Evolutionary conservation across 2,329 filamentous ascomycete species (phyloP).

Genomic region (Diplodia scrobiculata): DNA sequence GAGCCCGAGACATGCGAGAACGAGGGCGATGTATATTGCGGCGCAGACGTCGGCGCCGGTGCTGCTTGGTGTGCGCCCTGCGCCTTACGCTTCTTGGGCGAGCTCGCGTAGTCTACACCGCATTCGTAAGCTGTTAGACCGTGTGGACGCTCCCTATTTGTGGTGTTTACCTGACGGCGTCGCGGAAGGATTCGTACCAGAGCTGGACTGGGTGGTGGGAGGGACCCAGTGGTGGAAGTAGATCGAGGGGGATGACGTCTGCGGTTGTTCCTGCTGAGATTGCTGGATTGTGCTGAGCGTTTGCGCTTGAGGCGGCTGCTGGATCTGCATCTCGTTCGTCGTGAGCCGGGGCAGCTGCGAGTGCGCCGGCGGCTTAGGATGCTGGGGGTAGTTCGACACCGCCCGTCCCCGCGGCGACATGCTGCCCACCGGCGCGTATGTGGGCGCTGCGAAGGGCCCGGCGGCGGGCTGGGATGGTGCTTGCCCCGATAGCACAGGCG

Average conservation of each 20-base stretch:
- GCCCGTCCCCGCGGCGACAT: constrained; percentile 43
- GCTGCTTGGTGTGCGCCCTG: constrained; percentile 55
- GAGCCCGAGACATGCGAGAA: constrained; percentile 28
- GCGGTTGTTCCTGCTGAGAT: constrained; percentile 61
- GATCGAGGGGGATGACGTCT: constrained; percentile 69
- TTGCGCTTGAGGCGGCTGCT: constrained; percentile 49
- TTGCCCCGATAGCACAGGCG: constrained; percentile 45
- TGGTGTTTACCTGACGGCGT: constrained; percentile 68
- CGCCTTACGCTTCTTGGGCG: constrained; percentile 83
- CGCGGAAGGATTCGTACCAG: constrained; percentile 65
- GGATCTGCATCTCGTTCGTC: constrained; percentile 56
- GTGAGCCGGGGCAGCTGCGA: constrained; percentile 55
- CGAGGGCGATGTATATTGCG: constrained; percentile 44
- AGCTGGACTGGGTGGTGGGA: constrained; percentile 65
- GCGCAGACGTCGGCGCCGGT: constrained; percentile 55
- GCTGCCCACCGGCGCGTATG: constrained; percentile 37
- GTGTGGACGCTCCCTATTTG: constrained; percentile 40
- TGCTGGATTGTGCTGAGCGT: constrained; percentile 49
- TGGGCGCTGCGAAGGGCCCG: constrained; percentile 45
- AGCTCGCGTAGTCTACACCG: constrained; percentile 67
- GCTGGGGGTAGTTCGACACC: constrained; percentile 39
- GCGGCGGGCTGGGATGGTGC: constrained; percentile 43
- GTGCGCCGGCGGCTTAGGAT: constrained; percentile 50
- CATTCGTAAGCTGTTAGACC: constrained; percentile 49
- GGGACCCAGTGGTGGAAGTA: constrained; percentile 95